Percentiles rank a stretch among this genome's conserved stretches.
These are phyloP conservation scores for Boletus insuetus DNA, from an alignment of 768 basidiomycete genomes.

Conservation along the genomic window DNA sequence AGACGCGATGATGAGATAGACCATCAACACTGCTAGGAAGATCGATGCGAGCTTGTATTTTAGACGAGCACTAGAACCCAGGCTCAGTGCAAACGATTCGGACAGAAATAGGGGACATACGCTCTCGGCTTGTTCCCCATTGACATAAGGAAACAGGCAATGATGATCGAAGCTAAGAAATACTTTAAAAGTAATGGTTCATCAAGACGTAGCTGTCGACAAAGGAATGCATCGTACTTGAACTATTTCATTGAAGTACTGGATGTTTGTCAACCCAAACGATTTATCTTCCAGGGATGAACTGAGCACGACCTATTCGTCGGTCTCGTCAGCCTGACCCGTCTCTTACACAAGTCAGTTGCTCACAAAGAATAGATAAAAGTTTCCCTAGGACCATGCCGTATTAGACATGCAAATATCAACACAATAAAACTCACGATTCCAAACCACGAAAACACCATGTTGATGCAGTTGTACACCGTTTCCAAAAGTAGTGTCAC, in stretches of 20 bases:
- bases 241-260: constrained; percentile 69
- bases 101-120: constrained; percentile 36
- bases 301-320: constrained; percentile 73
- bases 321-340: neutral
- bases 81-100: constrained; percentile 1
- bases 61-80: constrained; percentile 17
- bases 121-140: constrained; percentile 95
- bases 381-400: constrained; percentile 67
- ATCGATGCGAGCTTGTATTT: constrained; percentile 85
- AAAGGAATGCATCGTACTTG: constrained; percentile 47
- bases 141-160: constrained; percentile 89
- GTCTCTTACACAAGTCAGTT: neutral
- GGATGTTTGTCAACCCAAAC: constrained; percentile 62
- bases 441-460: constrained; percentile 92
- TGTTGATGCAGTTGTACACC: constrained; percentile 81
- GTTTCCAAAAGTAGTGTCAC: constrained; percentile 73
- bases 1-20: constrained; percentile 82
- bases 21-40: constrained; percentile 71
- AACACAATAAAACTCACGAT: constrained; percentile 51
- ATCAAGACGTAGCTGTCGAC: constrained; percentile 1
- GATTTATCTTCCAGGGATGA: constrained; percentile 77
- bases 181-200: constrained; percentile 45
- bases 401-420: neutral
- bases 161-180: constrained; percentile 76
- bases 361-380: constrained; percentile 90